Base-by-base conservation (phyloP, 805 yeast genomes). In the Yamadazyma ubonensis region DNA sequence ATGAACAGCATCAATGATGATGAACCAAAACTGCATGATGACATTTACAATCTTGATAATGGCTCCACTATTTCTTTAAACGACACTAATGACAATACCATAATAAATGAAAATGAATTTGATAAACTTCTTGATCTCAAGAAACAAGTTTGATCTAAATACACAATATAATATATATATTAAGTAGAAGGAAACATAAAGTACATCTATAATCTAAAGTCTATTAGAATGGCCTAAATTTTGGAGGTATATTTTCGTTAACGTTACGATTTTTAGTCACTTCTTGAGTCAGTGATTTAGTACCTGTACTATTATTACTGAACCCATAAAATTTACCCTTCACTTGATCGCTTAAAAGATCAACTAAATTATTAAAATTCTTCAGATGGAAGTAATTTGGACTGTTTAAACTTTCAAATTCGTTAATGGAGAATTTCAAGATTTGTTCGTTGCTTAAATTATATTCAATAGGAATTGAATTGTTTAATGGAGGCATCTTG, bases 371-470 rank as follows among this genome's bases (percentile, higher is more conserved):
- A 34, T 57, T 51, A 46, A 77, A 67, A 41, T 76, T 75, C 29
- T 65, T 65, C 51, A 71, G 71, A 47, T 77, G 83, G 65, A 77
- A 77, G 51, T 71, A 73, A 41, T 67, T 70, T 10, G 79, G 76
- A 17, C 52, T 50, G 3, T 63, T 45, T 36, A 76, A 57, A 31
- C 59, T 63, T 12, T 57, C 60, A 41, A 76, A 62, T 41, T 71
- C 76, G 31, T 66, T 70, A 16, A 70, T 61, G 0, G 69, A 65
- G 29, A 75, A 73, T 39, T 70, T 64, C 43, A 67, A 54, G 20
- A 67, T 55, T 51, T 64, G 66, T 12, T 66, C 73, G 43, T 64
- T 61, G n/a, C 60, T 39, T 31, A 69, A 51, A 27, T 60, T 63
- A 44, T 69, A 69, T 46, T 69, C 74, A 10, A 45, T 50, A 6